Base-by-base conservation (phyloP, 2,329 filamentous ascomycete species). In the Berkeleyomyces rouxiae region DNA sequence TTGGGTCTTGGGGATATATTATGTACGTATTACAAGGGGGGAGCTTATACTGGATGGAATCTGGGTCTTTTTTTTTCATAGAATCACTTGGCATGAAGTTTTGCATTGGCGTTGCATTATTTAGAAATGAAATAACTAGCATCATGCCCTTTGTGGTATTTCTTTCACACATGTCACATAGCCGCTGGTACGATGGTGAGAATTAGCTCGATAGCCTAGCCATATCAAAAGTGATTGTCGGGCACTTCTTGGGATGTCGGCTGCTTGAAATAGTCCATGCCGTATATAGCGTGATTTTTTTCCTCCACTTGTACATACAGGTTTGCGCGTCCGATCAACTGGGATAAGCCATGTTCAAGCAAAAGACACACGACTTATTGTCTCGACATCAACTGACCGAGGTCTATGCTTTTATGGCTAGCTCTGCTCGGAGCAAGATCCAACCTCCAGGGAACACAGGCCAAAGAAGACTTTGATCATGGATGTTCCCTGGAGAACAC, bases 31-130 rank as follows among this genome's bases (percentile, higher is more conserved):
- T 58, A 51, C 57, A 36, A 36, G 42, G 39, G 58, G 39, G 55
- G 44, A 61, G 46, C 33, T 53, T 65, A 47, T 44, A 39, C 43
- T 11, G 60, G 60, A 60, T 59, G 42, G 49, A 55, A 53, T 61
- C 64, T 62, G 64, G 61, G 57, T 33, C 57, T 59, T 39, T 47
- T 64, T 64, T 46, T 16, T 43, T 44, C 44, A 47, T 42, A 9
- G 58, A 23, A 57, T n/a, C 23, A 40, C n/a, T 33, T 53, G 47
- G 43, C 63, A 53, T 66, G 57, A 53, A 59, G 63, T 46, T 62
- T 64, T 64, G 64, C 64, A 61, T 65, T 61, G 49, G 49, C 7
- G 33, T 44, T 23, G n/a, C 37, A 46, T 53, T 36, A 23, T 53
- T 53, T 53, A 53, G 49, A 53, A 53, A 53, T 36, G 10, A 11